Base-by-base conservation (phyloP, 2,329 filamentous ascomycete species). In the Monosporascus cannonballus region DNA sequence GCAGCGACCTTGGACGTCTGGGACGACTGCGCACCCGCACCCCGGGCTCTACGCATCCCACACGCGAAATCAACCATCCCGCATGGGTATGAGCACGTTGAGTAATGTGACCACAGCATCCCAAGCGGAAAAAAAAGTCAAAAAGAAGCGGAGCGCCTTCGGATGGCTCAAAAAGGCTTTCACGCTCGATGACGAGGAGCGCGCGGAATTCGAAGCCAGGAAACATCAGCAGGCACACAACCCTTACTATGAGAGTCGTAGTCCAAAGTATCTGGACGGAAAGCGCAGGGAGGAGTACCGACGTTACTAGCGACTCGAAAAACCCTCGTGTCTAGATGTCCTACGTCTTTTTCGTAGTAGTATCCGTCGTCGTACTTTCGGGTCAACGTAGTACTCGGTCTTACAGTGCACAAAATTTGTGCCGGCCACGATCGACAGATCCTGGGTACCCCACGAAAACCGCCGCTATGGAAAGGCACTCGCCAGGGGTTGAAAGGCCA, bases 131-230 rank as follows among this genome's bases (percentile, higher is more conserved):
- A 73, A 72, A 51, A 70, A 75, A 38, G 63, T 85, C 5, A 85
- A 85, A 67, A 86, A 85, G 72, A 86, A 86, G 73, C 77, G 81
- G 57, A 85, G 83, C 60, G 81, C 82, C 1, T 85, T 86, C 61
- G 83, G 83, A 2, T 86, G 83, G 83, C 67, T 86, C 52, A 86
- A 85, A 67, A 86, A 86, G 69, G 83, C 83, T 1, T 86, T 86
- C 50, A 80, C 78, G 36, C 68, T 86, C 25, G 82, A 84, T 55
- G 83, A 86, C 22, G 81, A 85, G 47, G 83, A 86, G 65, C 77
- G 76, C 50, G 73, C 76, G 8, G 76, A 77, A 9, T 86, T 83
- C 57, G 81, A 85, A 63, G 76, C 77, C 46, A 76, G 77, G 53
- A 78, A 73, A 62, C 71, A 73, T 7, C 73, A 74, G 60, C 70